Conservation (phyloP, 106 monocot species). For the Phalaenopsis aphrodite region DNA sequence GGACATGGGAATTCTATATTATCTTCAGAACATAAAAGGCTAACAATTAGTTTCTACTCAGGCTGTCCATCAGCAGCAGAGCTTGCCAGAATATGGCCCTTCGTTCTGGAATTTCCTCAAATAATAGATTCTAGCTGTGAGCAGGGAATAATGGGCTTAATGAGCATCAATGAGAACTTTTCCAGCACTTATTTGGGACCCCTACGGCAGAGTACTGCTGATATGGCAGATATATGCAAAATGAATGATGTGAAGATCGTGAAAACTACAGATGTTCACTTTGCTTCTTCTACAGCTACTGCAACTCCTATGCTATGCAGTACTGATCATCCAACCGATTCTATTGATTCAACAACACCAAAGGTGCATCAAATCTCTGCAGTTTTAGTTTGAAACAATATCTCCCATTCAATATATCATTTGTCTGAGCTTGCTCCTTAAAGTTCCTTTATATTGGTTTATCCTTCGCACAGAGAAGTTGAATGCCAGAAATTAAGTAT, state of each 20-base stretch:
- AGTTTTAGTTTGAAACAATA: neutral
- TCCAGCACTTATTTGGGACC: slow-evolving; percentile 30
- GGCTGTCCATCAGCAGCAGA: slow-evolving; percentile 80
- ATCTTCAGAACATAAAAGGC: slow-evolving; percentile 52
- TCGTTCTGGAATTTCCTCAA: slow-evolving; percentile 38
- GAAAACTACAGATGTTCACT: slow-evolving; percentile 24
- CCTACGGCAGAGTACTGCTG: slow-evolving; percentile 17
- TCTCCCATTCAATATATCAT: neutral
- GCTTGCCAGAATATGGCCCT: slow-evolving; percentile 80
- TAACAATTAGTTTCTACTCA: slow-evolving; percentile 69
- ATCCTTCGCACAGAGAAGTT: neutral
- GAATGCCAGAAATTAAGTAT: too few relatives aligned
- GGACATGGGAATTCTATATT: slow-evolving; percentile 21
- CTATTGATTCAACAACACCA: slow-evolving; percentile 19
- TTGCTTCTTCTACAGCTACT: slow-evolving; percentile 28
- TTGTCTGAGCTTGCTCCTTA: neutral
- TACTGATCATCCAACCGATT: slow-evolving; percentile 20
- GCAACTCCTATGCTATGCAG: slow-evolving; percentile 11
- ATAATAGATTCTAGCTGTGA: slow-evolving; percentile 28
- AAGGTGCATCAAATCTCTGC: slow-evolving; percentile 17
- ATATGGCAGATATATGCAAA: slow-evolving; percentile 13
- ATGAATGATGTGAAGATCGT: slow-evolving; percentile 28
- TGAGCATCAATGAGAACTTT: slow-evolving; percentile 60
- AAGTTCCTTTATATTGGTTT: neutral
- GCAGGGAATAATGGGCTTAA: slow-evolving; percentile 35